phyloP scores from a whole-genome alignment of 257 asterid species.

The Lycium ferocissimum region DNA sequence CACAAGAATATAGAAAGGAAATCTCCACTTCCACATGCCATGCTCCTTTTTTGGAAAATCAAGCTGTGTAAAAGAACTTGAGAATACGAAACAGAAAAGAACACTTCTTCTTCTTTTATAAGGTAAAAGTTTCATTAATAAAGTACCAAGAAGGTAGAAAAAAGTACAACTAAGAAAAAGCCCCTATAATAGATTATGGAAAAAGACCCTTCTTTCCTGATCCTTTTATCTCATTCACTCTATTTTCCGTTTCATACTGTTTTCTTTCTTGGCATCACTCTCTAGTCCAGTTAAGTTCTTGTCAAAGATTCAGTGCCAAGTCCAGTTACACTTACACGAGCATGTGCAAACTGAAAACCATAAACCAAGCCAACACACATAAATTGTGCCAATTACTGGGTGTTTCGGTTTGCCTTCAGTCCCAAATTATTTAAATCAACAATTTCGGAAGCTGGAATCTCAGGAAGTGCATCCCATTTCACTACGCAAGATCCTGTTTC shows the following conservation, averaged over 20 bases:
- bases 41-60: neutral
- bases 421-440: neutral
- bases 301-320: neutral
- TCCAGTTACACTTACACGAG: neutral
- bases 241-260: neutral
- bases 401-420: neutral
- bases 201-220: conserved; percentile 4
- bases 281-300: neutral
- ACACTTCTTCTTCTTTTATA: neutral
- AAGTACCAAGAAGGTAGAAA: neutral
- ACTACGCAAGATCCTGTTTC: neutral
- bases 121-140: neutral
- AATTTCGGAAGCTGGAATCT: neutral
- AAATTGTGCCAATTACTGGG: neutral
- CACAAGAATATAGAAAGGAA: conserved; percentile 18
- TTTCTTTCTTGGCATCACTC: neutral
- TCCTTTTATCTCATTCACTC: conserved; percentile 23
- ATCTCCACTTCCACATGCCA: conserved; percentile 20
- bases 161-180: neutral
- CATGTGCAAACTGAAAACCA: neutral
- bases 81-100: neutral
- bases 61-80: neutral
- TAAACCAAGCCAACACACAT: neutral
- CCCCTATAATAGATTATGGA: neutral
- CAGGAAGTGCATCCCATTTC: neutral